phyloP scores from a whole-genome alignment of 2,329 filamentous ascomycete genomes.

The Venturia oleaginea region DNA sequence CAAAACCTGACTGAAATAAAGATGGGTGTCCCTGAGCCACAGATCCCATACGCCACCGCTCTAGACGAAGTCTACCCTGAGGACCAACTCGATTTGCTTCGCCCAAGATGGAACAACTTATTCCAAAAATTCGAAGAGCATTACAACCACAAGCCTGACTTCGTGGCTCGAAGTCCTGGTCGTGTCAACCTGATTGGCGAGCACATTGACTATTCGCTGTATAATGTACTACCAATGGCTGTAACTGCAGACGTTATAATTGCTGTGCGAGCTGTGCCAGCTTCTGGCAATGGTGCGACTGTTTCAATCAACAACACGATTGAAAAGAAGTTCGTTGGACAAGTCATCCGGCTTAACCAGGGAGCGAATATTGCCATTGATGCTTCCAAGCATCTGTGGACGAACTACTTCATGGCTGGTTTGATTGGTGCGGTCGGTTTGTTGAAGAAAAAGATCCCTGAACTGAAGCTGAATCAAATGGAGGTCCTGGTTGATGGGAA shows the following conservation, averaged over 20 bases:
- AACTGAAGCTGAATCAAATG: constrained; percentile 66
- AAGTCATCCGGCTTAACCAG: constrained; percentile 59
- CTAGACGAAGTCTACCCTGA: constrained; percentile 14
- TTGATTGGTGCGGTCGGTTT: constrained; percentile 72
- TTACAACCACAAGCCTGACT: constrained; percentile 8
- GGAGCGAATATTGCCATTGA: constrained; percentile 69
- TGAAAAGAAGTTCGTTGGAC: constrained; percentile 67
- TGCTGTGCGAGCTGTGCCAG: constrained; percentile 59
- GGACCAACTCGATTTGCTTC: constrained; percentile 7
- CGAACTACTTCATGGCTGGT: constrained; percentile 96
- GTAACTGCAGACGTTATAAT: constrained; percentile 86
- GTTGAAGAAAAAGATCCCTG: constrained; percentile 54
- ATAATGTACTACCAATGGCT: constrained; percentile 91
- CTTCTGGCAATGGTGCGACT: constrained; percentile 52
- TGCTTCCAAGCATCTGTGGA: too few species aligned
- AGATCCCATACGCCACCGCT: constrained; percentile 11
- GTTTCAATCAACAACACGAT: constrained; percentile 77
- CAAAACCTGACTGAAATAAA: too few species aligned
- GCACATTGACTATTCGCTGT: constrained; percentile 97
- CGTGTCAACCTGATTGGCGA: constrained; percentile 15
- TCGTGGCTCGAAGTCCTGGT: constrained; percentile 14
- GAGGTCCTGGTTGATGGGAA: too few species aligned
- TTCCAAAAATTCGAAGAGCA: constrained; percentile 5
- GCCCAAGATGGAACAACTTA: constrained; percentile 8
- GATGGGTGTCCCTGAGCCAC: neutral